These are phyloP conservation scores for Colletotrichum sojae DNA, from an alignment of 2,329 filamentous ascomycete genomes.

Conservation along the genomic window DNA sequence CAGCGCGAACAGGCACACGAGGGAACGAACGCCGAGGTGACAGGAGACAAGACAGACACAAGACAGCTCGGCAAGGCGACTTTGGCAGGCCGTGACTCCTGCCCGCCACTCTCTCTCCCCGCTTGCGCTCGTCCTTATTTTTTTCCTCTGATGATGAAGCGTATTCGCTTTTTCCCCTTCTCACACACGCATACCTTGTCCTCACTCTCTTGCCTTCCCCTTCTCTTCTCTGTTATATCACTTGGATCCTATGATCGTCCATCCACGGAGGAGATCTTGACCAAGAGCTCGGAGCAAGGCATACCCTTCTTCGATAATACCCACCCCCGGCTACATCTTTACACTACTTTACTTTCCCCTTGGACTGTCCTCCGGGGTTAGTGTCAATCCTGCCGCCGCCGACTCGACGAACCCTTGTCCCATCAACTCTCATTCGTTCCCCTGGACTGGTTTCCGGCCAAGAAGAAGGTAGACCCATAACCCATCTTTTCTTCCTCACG, in stretches of 20 bases:
- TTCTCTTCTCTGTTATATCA: slow-evolving; percentile 18
- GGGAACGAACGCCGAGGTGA: slow-evolving; percentile 33
- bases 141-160: background rate
- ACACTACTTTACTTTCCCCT: too few relatives aligned
- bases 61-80: slow-evolving; percentile 28
- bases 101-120: slow-evolving; percentile 1
- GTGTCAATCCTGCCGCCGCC: background rate
- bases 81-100: background rate
- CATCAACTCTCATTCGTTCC: slow-evolving; percentile 9
- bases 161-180: too few relatives aligned
- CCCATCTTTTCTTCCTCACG: background rate
- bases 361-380: background rate
- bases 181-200: background rate
- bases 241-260: slow-evolving; percentile 27
- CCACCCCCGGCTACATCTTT: background rate
- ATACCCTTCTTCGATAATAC: slow-evolving; percentile 7
- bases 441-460: slow-evolving; percentile 29
- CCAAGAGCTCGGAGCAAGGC: slow-evolving; percentile 18
- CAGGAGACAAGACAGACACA: slow-evolving; percentile 20
- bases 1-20: background rate
- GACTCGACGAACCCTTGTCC: slow-evolving; percentile 9
- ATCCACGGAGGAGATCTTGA: slow-evolving; percentile 5
- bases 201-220: background rate
- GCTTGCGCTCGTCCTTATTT: slow-evolving; percentile 19
- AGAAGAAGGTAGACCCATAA: slow-evolving; percentile 7